Evolutionary conservation across 1,139 yeast species (phyloP), one percentile per base, ranked within the genome.

Genomic region (Lodderomyces elongisporus): DNA sequence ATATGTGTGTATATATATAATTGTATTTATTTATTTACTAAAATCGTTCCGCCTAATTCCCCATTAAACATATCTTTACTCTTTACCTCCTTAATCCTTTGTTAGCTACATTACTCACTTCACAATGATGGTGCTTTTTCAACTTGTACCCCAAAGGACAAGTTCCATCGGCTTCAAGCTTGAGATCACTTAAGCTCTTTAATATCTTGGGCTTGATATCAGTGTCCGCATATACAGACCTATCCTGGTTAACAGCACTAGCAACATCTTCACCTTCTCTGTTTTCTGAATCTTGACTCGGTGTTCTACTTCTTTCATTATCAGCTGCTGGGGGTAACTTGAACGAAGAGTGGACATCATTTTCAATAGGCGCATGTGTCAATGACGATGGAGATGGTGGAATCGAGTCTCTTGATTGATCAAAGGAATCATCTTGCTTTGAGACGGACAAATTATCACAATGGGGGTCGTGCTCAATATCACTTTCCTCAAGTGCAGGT

Each of bases 101-200:
- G 14, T 24, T 21, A 25, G 60, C 54, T 25, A 54, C 59, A 28
- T 56, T 58, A 45, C 66, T 60, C 8, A 66, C 51, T 10, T 65
- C 72, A 31, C 58, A 48, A 44, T 69, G 75, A 45, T 66, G 71
- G 44, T 69, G 75, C 45, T 58, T 66, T 40, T 54, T 65, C 30
- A 69, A 53, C 42, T 52, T 61, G 41, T 68, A 69, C 3, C 75
- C 75, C 37, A 68, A 56, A 23, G 66, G 67, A 44, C 74, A 66
- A 30, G 49, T 34, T 3, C 73, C 72, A 38, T 45, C 51, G 17
- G 49, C 36, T 34, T 63, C 70, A 40, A 37, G 33, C 22, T 30
- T 43, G 38, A 43, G 38, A 30, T 47, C 47, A 5, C 41, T 27
- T 8, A 36, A 31, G n/a, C 31, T 31, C 15, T 32, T 34, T 10